phyloP scores from a whole-genome alignment of 1,139 yeast species.

The Saccharomyces hybrid region DNA sequence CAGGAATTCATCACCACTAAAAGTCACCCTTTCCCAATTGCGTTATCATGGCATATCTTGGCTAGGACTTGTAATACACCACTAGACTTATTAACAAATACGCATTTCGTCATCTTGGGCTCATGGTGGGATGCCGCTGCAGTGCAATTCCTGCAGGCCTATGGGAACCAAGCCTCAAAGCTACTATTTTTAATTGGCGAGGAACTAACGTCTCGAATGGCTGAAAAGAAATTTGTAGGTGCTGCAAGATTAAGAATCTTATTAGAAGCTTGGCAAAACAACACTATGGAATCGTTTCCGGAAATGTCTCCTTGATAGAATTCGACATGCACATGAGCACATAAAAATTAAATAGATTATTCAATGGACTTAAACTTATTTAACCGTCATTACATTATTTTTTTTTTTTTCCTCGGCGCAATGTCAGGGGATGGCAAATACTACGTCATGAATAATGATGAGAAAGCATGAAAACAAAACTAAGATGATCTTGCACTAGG shows the following conservation, averaged over 20 bases:
- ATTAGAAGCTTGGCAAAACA: slow-evolving; percentile 68
- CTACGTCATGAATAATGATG: no score
- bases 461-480: no score
- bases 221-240: slow-evolving; percentile 53
- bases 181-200: slow-evolving; percentile 41
- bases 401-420: no score
- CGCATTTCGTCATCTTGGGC: slow-evolving; percentile 64
- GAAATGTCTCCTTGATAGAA: slow-evolving; percentile 37
- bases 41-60: slow-evolving; percentile 57
- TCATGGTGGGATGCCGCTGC: slow-evolving; percentile 94
- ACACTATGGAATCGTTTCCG: slow-evolving; percentile 42
- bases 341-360: no score
- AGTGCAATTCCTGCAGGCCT: slow-evolving; percentile 43
- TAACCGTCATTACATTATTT: no score
- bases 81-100: slow-evolving; percentile 43
- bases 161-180: slow-evolving; percentile 65
- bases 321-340: no score
- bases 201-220: slow-evolving; percentile 45
- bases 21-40: slow-evolving; percentile 47
- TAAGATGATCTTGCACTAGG: no score
- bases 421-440: no score
- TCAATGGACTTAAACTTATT: no score
- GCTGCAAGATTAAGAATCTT: slow-evolving; percentile 67
- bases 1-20: slow-evolving; percentile 23
- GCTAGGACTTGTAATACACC: slow-evolving; percentile 64